A percentile compares a stretch with the other conserved stretches of the same genome.
Evolutionary conservation across 202 grass and related monocot species (phyloP).

Genomic region (Schoenoplectus tabernaemontani): DNA sequence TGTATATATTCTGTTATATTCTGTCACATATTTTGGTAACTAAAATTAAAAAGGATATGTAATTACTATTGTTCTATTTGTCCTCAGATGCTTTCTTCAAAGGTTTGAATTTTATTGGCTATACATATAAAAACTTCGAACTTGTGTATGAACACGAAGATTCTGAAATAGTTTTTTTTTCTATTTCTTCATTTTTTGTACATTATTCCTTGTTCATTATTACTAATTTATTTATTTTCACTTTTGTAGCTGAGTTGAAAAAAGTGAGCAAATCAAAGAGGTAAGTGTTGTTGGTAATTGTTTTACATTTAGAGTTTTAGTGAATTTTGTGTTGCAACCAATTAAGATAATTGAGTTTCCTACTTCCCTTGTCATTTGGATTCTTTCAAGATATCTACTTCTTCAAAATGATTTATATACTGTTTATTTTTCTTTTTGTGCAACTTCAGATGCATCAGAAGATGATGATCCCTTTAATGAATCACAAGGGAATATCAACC

Average conservation of each 20-base stretch:
- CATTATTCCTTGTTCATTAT: not conserved
- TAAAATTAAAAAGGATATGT: not conserved
- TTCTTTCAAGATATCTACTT: not conserved
- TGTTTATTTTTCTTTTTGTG: not conserved
- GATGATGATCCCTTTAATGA: slow-evolving; percentile 35
- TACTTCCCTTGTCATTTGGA: not conserved
- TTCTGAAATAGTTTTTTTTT: slow-evolving; percentile 60
- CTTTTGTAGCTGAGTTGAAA: slow-evolving; percentile 70
- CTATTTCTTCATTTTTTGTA: slow-evolving; percentile 1
- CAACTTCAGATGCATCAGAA: slow-evolving; percentile 20
- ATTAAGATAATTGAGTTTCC: too few relatives aligned
- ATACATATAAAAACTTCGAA: slow-evolving; percentile 99
- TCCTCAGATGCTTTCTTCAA: slow-evolving; percentile 94
- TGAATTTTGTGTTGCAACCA: not conserved
- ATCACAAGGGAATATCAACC: slow-evolving; percentile 28
- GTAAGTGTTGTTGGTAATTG: slow-evolving; percentile 64
- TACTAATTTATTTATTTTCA: not conserved
- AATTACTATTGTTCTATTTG: not conserved
- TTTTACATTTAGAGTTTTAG: not conserved
- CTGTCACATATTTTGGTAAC: not conserved
- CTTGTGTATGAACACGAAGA: slow-evolving; percentile 81
- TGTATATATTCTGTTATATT: not conserved
- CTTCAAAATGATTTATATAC: not conserved
- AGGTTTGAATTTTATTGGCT: slow-evolving; percentile 93
- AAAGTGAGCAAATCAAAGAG: slow-evolving; percentile 82